Base-by-base conservation (phyloP, 768 basidiomycete genomes). In the Phallus indusiatus region DNA sequence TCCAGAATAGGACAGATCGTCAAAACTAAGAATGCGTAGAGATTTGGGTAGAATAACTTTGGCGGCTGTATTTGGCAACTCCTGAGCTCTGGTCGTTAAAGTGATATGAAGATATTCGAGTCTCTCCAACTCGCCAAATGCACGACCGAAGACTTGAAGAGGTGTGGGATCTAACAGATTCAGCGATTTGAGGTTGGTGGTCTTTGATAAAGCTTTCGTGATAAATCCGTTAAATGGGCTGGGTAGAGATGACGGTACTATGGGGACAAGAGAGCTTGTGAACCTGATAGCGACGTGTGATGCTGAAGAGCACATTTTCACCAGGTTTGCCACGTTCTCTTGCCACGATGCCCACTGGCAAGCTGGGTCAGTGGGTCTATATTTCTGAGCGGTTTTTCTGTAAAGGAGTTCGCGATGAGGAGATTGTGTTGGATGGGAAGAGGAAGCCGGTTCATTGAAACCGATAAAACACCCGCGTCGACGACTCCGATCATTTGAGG, bases 301-400 rank as follows among this genome's bases (percentile, higher is more conserved):
- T 17, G 63, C 46, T 12, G 59, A 49, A 20, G 60, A 47, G 53
- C 64, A 65, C 34, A 52, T 54, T 16, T 28, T n/a, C 12, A 65
- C 36, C 20, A 65, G 50, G 16, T 53, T 35, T 16, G 37, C 55
- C 20, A 62, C 56, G 22, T 59, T 54, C 8, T 49, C 63, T 17
- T 60, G 56, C 64, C 64, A 63, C 2, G 50, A 34, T 28, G 48
- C 20, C 64, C 64, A 63, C 35, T 65, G 63, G n/a, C 24, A 9
- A n/a, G 47, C 49, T 55, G 64, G 64, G 35, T 42, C 42, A 4
- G 61, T 64, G 17, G 64, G 64, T 6, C 24, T 47, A 21, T 65
- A 65, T 18, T 9, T 21, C 24, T 3, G 2, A 10, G 21, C 18
- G 17, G 18, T 35, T 1, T 37, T 55, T 42, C 50, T 35, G 53